Base-by-base conservation (phyloP, 176 grass and related monocot genomes). In the Typha latifolia region DNA sequence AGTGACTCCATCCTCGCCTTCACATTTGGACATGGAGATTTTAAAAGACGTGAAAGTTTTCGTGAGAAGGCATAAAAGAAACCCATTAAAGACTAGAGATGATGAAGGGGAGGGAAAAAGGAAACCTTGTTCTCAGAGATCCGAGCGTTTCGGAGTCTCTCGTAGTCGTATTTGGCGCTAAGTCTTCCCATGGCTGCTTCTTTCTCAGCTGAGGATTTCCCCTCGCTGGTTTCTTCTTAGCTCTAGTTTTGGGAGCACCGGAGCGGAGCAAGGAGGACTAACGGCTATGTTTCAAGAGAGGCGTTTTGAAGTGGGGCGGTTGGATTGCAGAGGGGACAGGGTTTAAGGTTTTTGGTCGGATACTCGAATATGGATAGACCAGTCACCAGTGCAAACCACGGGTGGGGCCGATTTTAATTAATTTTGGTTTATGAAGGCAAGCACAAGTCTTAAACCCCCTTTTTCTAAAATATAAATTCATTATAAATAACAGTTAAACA, bases 1-100 rank as follows among this genome's bases (percentile, higher is more conserved):
- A 95, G 81, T 63, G 72, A 75, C 86, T 90, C 78, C 91, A 95
- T 90, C 61, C 86, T 43, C 14, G 72, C 86, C 90, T 90, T 64
- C 65, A 31, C 15, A 71, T 48, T 31, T 6, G 63, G 12, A 48
- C 73, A 7, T 72, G 23, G 3, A 3, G 0, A 11, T 19, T 18
- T 2, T 2, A 12, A 1, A 68, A 49, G 16, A 4, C 1, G 21
- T 26, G 11, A 51, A 14, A 22, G 16, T 14, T 5, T 5, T 22
- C 20, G 0, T 24, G 37, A 19, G 43, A 14, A 14, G 49, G 26
- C 0, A 26, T 65, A 63, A 27, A 64, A 57, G 12, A 66, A 66
- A 56, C 34, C 7, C 34, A 37, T 37, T 37, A 37, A 37, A 37
- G 34, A 37, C 6, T 37, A 37, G 34, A 74, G 47, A 66, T 43